phyloP scores from a whole-genome alignment of 208 protist genomes.

The Acanthamoeba healyi region DNA sequence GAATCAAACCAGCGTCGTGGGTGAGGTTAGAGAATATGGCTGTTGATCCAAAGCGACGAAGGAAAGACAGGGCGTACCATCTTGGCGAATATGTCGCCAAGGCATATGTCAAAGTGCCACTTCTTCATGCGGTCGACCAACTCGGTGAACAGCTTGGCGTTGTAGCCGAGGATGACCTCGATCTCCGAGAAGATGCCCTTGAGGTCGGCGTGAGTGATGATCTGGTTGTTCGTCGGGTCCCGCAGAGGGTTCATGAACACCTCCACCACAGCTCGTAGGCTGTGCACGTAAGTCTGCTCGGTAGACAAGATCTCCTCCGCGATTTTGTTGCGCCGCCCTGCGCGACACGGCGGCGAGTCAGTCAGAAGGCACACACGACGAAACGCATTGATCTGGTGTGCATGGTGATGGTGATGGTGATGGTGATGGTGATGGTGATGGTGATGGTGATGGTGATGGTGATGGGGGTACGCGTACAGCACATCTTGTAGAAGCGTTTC shows the following conservation, averaged over 20 bases:
- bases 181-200: constrained; percentile 83
- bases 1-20: no score
- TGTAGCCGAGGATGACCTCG: constrained; percentile 81
- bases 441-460: no score
- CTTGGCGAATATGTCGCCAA: constrained; percentile 84
- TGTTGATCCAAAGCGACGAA: not conserved
- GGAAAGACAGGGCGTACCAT: not conserved
- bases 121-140: constrained; percentile 65
- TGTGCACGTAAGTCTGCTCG: constrained; percentile 78
- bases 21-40: no score
- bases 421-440: no score
- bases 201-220: constrained; percentile 76
- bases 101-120: constrained; percentile 62
- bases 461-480: not conserved
- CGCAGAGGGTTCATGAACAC: constrained; percentile 75
- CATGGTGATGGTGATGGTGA: no score
- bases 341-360: no score
- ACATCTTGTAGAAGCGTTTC: constrained; percentile 67
- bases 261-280: constrained; percentile 50
- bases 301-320: constrained; percentile 78
- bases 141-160: constrained; percentile 73
- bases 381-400: no score
- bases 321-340: constrained; percentile 79
- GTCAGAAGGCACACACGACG: not conserved
- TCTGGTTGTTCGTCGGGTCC: constrained; percentile 62